phyloP scores from a whole-genome alignment of 148 eudicot species.

The Arbutus unedo region DNA sequence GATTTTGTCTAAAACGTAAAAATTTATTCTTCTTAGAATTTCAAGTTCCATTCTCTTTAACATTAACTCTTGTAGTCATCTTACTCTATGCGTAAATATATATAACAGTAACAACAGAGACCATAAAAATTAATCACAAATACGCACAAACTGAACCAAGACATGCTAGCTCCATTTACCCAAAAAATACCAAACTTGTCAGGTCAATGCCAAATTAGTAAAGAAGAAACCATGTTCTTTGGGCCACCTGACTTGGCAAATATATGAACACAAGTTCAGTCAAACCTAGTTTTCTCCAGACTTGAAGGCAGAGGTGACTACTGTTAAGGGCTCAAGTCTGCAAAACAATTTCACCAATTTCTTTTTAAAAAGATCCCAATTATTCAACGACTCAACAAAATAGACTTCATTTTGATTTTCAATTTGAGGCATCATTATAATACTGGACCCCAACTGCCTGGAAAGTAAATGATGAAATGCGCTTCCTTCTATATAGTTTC shows the following conservation, averaged over 20 bases:
- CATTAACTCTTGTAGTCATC: no score
- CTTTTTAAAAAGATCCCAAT: neutral
- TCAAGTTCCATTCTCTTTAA: no score
- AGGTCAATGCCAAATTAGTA: neutral
- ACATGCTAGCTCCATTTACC: no score
- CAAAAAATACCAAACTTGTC: neutral
- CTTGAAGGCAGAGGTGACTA: slow-evolving; percentile 8
- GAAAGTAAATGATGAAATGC: neutral
- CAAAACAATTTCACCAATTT: neutral
- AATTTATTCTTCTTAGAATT: no score
- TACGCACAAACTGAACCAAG: no score
- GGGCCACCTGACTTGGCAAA: no score
- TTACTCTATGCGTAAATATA: no score
- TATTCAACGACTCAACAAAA: neutral
- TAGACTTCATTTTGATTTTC: neutral
- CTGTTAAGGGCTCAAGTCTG: neutral
- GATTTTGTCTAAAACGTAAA: no score
- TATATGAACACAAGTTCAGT: neutral
- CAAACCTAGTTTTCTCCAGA: neutral
- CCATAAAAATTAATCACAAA: no score
- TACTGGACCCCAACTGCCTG: neutral
- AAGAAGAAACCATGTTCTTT: neutral
- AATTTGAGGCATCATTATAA: neutral
- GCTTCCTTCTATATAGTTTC: neutral
- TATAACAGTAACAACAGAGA: no score